Evolutionary conservation across 2,329 filamentous ascomycete genomes (phyloP).

Genomic region (Raffaelea albimanens): DNA sequence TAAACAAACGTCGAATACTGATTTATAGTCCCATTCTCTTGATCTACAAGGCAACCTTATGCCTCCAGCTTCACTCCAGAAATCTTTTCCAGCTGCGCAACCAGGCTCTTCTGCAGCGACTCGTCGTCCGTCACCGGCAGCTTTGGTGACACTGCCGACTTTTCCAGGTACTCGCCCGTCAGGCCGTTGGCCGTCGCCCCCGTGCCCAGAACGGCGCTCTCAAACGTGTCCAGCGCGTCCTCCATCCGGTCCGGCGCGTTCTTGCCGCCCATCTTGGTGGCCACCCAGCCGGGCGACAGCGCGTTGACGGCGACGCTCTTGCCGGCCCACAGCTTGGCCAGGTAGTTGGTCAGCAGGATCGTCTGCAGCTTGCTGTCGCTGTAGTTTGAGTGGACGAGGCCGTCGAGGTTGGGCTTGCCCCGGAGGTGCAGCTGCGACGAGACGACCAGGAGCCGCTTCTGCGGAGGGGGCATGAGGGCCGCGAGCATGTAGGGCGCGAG

Average conservation of each 20-base stretch:
- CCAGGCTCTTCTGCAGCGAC: slow-evolving; percentile 31
- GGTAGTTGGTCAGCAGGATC: slow-evolving; percentile 43
- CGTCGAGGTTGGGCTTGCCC: slow-evolving; percentile 37
- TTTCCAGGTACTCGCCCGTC: slow-evolving; percentile 30
- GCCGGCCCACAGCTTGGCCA: slow-evolving; percentile 32
- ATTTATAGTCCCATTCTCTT: background rate
- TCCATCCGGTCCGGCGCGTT: slow-evolving; percentile 37
- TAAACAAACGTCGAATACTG: no score
- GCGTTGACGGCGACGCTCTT: slow-evolving; percentile 30
- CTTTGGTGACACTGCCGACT: slow-evolving; percentile 18
- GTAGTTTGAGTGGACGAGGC: slow-evolving; percentile 30
- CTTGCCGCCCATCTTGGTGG: slow-evolving; percentile 43
- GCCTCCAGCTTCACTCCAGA: slow-evolving; percentile 13
- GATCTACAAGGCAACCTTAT: background rate
- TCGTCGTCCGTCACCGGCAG: slow-evolving; percentile 25
- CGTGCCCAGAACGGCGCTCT: slow-evolving; percentile 33
- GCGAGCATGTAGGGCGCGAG: slow-evolving; percentile 49
- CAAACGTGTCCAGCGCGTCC: slow-evolving; percentile 35
- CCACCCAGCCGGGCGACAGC: slow-evolving; percentile 44
- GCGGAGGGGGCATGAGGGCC: slow-evolving; percentile 29
- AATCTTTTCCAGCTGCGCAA: slow-evolving; percentile 24
- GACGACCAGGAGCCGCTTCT: slow-evolving; percentile 38
- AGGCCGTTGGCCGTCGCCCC: slow-evolving; percentile 17
- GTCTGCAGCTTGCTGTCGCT: slow-evolving; percentile 47
- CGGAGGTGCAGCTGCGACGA: slow-evolving; percentile 39